Percentiles rank a stretch among this genome's conserved stretches.
phyloP scores from a whole-genome alignment of 371 early-diverging fungal species.

The Rhizopus arrhizus region DNA sequence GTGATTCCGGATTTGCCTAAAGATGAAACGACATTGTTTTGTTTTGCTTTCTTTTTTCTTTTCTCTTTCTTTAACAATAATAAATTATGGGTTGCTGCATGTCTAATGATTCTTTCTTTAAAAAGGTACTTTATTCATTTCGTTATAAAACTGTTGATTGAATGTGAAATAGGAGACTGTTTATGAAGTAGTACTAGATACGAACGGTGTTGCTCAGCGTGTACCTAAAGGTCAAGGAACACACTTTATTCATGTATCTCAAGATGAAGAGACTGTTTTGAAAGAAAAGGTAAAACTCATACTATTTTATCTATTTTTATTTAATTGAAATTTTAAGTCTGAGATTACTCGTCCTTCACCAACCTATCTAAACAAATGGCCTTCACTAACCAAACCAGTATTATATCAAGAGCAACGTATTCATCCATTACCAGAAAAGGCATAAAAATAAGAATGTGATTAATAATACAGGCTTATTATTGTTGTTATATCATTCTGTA shows the following conservation, averaged over 20 bases:
- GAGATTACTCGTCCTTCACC: conserved; percentile 16
- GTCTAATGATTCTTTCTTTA: conserved; percentile 29
- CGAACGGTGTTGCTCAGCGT: conserved; percentile 46
- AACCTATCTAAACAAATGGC: conserved; percentile 14
- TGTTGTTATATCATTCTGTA: too few relatives aligned
- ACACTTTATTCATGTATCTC: conserved; percentile 47
- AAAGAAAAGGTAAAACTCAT: conserved; percentile 39
- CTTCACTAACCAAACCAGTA: conserved; percentile 15
- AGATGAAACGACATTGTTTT: conserved; percentile 1
- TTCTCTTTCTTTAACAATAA: not conserved
- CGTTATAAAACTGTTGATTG: not conserved
- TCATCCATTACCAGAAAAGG: conserved; percentile 8
- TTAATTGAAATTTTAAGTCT: conserved; percentile 3
- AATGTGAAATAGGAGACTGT: conserved; percentile 36
- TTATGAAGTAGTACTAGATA: conserved; percentile 51
- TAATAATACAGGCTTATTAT: conserved; percentile 1
- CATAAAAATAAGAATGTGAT: not conserved
- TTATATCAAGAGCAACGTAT: conserved; percentile 16
- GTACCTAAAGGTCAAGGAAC: conserved; percentile 53
- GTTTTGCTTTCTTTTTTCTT: conserved; percentile 2
- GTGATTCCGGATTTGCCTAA: conserved; percentile 12
- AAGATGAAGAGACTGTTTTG: conserved; percentile 38
- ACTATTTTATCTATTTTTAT: not conserved
- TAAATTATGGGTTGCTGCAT: conserved; percentile 41
- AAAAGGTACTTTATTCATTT: conserved; percentile 28